These are phyloP conservation scores for Cydonia oblonga DNA, from an alignment of 331 rosid species.

Conservation along the genomic window DNA sequence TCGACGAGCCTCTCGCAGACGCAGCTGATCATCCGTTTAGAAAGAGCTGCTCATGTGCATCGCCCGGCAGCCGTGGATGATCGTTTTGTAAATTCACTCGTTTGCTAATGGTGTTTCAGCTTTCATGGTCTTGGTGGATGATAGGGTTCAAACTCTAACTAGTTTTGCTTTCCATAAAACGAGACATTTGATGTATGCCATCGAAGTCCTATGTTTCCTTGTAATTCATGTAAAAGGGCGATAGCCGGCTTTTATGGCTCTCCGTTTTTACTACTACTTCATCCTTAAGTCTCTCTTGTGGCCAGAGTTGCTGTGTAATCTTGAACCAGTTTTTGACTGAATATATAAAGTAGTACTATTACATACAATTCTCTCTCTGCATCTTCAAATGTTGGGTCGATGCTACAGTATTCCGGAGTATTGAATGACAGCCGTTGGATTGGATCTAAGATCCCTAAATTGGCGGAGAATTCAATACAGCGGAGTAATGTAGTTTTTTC, in stretches of 20 bases:
- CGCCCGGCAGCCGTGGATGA: conserved; percentile 85
- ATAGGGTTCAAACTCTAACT: conserved; percentile 18
- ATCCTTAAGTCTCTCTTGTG: conserved; percentile 7
- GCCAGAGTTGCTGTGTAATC: conserved; percentile 16
- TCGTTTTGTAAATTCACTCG: conserved; percentile 81
- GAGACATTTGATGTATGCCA: conserved; percentile 23
- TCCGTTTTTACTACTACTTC: conserved; percentile 12
- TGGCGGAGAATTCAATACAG: not conserved
- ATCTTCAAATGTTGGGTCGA: not conserved
- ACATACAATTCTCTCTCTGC: not conserved
- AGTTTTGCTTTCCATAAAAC: conserved; percentile 30
- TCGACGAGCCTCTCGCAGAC: conserved; percentile 19
- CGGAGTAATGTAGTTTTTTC: not conserved
- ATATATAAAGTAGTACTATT: conserved; percentile 8
- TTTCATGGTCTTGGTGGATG: conserved; percentile 40
- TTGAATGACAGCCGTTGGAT: not conserved
- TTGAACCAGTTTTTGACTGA: conserved; percentile 24
- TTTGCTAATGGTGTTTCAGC: conserved; percentile 32
- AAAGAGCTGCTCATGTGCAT: conserved; percentile 62
- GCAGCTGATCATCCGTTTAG: conserved; percentile 57
- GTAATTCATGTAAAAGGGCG: conserved; percentile 27
- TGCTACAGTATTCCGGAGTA: not conserved
- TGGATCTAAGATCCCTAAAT: not conserved
- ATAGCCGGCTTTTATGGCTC: conserved; percentile 52
- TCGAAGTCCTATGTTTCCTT: conserved; percentile 30